Evolutionary conservation across 371 early-diverging fungal genomes (phyloP).

Genomic region (Nematocida displodere): DNA sequence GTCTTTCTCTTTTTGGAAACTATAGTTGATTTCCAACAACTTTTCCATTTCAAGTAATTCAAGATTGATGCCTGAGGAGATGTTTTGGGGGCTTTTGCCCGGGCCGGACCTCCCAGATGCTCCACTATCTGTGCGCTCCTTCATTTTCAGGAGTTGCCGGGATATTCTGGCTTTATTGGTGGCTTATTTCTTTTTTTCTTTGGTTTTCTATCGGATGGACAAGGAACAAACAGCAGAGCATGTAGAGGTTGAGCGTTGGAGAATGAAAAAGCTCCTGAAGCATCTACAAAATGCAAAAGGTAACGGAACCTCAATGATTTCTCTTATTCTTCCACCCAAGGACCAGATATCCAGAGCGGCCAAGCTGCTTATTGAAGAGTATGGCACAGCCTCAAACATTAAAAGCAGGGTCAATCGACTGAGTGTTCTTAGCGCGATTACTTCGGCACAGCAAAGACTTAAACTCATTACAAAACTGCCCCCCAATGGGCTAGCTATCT

Average conservation of each 20-base stretch:
- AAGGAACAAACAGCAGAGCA: slow-evolving; percentile 49
- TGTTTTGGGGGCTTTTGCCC: too few species aligned
- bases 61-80: too few species aligned
- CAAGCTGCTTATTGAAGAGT: slow-evolving; percentile 95
- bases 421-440: slow-evolving; percentile 92
- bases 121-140: too few species aligned
- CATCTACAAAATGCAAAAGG: slow-evolving; percentile 85
- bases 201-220: slow-evolving; percentile 13
- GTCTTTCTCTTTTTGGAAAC: too few species aligned
- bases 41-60: too few species aligned
- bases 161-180: too few species aligned
- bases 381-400: slow-evolving; percentile 99
- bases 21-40: too few species aligned
- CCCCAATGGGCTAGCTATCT: slow-evolving; percentile 77
- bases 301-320: slow-evolving; percentile 99
- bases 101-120: too few species aligned
- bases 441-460: slow-evolving; percentile 91
- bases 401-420: slow-evolving; percentile 95
- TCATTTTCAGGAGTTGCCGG: too few species aligned
- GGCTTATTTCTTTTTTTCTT: too few species aligned
- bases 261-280: slow-evolving; percentile 91
- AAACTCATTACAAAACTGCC: slow-evolving; percentile 87
- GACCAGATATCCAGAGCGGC: slow-evolving; percentile 82
- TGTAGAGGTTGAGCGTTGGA: slow-evolving; percentile 68
- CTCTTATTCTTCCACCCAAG: slow-evolving; percentile 82